These are phyloP conservation scores for Trifolium pratense DNA, from an alignment of 306 rosid genomes.

Conservation along the genomic window DNA sequence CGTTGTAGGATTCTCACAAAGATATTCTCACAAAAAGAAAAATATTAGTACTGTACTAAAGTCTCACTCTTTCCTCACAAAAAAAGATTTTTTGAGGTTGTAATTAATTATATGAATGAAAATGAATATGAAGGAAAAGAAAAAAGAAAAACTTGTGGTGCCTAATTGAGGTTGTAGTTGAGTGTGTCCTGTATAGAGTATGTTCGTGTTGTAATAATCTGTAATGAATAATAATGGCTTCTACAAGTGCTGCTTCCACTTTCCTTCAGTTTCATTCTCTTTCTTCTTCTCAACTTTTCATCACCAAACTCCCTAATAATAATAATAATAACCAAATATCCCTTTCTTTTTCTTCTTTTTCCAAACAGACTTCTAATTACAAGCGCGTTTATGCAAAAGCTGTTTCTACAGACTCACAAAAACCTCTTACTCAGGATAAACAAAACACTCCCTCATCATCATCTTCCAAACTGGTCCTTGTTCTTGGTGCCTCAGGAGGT, in stretches of 20 bases:
- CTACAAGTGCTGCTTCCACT: slow-evolving; percentile 20
- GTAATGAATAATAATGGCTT: slow-evolving; percentile 57
- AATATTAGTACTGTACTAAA: no score
- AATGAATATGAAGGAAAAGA: background rate
- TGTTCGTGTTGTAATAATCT: background rate
- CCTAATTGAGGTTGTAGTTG: background rate
- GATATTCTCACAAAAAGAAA: no score
- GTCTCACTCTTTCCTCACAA: no score
- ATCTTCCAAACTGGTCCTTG: slow-evolving; percentile 80
- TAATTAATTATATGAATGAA: no score
- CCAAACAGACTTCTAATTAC: slow-evolving; percentile 33
- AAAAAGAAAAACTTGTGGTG: slow-evolving; percentile 39
- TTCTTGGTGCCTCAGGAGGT: slow-evolving; percentile 89
- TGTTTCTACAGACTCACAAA: slow-evolving; percentile 46
- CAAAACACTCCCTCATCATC: slow-evolving; percentile 38
- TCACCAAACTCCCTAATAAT: slow-evolving; percentile 37
- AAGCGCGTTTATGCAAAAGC: slow-evolving; percentile 35
- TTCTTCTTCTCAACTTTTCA: slow-evolving; percentile 28
- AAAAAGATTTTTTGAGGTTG: no score
- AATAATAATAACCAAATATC: slow-evolving; percentile 28
- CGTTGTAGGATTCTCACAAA: no score
- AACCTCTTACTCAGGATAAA: slow-evolving; percentile 43
- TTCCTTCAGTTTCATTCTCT: slow-evolving; percentile 40
- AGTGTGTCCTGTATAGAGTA: background rate
- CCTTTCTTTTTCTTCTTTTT: background rate